phyloP scores from a whole-genome alignment of 73 alveolate genomes.

The Effrenium voratum region DNA sequence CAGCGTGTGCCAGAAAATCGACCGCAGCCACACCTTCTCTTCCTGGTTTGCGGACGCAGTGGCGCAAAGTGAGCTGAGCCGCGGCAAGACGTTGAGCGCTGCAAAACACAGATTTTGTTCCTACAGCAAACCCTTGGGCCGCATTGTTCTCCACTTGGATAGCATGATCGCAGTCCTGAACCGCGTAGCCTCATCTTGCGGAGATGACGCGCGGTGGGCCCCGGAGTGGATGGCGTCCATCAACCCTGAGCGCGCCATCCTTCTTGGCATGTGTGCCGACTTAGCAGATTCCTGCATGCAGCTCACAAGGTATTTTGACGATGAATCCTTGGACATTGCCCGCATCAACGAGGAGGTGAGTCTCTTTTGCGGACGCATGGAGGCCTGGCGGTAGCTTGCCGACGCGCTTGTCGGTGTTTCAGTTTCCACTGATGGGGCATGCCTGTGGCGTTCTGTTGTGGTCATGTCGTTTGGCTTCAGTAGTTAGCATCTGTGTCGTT shows the following conservation, averaged over 20 bases:
- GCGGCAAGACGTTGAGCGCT: neutral
- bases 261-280: constrained; percentile 8
- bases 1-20: neutral
- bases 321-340: neutral
- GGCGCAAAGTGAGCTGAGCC: neutral
- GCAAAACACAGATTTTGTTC: constrained; percentile 25
- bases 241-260: neutral
- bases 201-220: constrained; percentile 8
- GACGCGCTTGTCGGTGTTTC: neutral
- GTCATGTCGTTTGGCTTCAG: too few relatives aligned
- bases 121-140: constrained; percentile 5
- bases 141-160: neutral
- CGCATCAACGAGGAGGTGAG: constrained; percentile 1
- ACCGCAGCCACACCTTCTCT: neutral
- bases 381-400: neutral
- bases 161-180: neutral
- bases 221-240: neutral
- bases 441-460: too few relatives aligned
- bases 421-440: neutral
- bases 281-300: neutral
- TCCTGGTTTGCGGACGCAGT: neutral
- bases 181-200: neutral
- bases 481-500: too few relatives aligned
- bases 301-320: constrained; percentile 1
- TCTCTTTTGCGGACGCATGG: neutral